These are phyloP conservation scores for Microcyclospora pomicola DNA, from an alignment of 2,329 filamentous ascomycete species.

Conservation along the genomic window DNA sequence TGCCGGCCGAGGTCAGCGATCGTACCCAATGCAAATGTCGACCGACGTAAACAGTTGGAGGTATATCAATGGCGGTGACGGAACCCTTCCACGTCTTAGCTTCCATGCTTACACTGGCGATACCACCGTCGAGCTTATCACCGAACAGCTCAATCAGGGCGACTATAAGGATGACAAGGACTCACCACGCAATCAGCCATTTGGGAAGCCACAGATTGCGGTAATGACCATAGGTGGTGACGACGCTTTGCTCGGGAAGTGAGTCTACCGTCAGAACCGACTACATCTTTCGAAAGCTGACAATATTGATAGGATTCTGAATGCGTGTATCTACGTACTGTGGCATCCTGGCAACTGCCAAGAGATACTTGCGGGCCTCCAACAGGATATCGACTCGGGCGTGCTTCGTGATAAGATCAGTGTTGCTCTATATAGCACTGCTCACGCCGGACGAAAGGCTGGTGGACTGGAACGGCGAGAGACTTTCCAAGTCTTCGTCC, in stretches of 20 bases:
- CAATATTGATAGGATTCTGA: too few relatives aligned
- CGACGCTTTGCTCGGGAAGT: too few relatives aligned
- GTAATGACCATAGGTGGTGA: too few relatives aligned
- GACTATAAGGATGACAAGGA: background rate
- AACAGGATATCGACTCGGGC: background rate
- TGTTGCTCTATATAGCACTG: background rate
- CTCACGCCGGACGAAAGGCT: background rate
- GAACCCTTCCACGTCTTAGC: background rate
- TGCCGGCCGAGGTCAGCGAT: background rate
- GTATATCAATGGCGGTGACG: background rate
- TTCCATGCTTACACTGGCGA: slow-evolving; percentile 1
- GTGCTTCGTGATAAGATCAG: background rate
- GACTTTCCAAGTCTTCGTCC: background rate
- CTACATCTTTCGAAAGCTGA: too few relatives aligned
- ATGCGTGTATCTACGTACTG: too few relatives aligned
- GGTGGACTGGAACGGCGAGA: background rate
- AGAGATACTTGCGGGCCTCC: background rate
- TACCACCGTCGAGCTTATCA: background rate
- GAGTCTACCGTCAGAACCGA: too few relatives aligned
- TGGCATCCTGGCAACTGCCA: background rate
- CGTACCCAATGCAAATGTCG: background rate
- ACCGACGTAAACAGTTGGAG: background rate
- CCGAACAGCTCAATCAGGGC: background rate
- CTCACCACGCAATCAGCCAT: background rate
- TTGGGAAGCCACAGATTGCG: too few relatives aligned